Evolutionary conservation across 805 yeast species (phyloP), one percentile per base, ranked within the genome.

Genomic region (Cyberlindnera petersonii): DNA sequence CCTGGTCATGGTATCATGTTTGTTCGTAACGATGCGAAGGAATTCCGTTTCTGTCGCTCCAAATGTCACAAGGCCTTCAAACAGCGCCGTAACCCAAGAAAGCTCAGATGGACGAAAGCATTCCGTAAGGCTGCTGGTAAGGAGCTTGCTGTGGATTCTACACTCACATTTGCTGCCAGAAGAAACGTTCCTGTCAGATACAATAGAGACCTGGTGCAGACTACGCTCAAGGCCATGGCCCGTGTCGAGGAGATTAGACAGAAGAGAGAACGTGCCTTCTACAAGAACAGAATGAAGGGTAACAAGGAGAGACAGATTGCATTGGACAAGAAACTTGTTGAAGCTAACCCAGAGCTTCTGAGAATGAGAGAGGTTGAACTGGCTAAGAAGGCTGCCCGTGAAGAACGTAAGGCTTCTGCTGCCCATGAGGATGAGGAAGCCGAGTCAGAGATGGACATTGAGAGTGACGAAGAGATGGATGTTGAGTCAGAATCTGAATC

Each of bases 101-200:
- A 93, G 67, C 79, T 89, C 66, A 85, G 77, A 68, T 93, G 98
- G 98, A 93, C 98, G 40, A 93, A 93, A 66, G 98, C 98, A 1
- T 93, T 93, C 76, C 80, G 98, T 70, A 93, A 93, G 65, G 95
- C 98, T 46, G 98, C 98, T 31, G 98, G 98, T 58, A 93, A 93
- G 65, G 98, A 93, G 63, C 77, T 93, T 73, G 96, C 95, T 18
- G 98, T 93, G 42, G 98, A 93, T 60, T 84, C 96, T 5, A 89
- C 98, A 5, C 75, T 93, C 58, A 86, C 98, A 1, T 93, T 93
- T 65, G 95, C 96, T 43, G 89, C 94, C 52, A 86, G 97, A 71
- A 86, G 98, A 74, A 89, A 93, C 62, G 93, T 93, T 32, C 98
- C 98, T 34, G 97, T 93, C 33, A 79, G 98, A 66, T 93, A 93